Base-by-base conservation (phyloP, 2,329 filamentous ascomycete species). In the Talaromyces sp. region DNA sequence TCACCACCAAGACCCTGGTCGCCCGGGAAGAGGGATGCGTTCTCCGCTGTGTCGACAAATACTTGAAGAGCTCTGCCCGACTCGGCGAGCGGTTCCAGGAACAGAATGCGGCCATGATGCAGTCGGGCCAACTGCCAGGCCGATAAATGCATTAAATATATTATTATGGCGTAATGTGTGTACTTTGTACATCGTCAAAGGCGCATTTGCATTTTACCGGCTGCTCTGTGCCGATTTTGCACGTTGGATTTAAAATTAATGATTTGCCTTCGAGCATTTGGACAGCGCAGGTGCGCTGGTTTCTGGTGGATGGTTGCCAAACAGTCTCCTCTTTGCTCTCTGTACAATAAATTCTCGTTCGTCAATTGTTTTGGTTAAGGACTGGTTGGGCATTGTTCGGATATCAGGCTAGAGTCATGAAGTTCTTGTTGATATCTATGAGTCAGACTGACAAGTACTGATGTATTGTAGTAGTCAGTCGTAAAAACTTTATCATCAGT, bases 41-140 rank as follows among this genome's bases (percentile, higher is more conserved):
- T 71, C 88, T 91, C 80, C 90, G 92, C 70, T 99, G 94, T 79
- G 92, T 97, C 64, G 89, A 94, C 79, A 99, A 99, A 83, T 91
- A 91, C 78, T 88, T 97, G 83, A 94, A 95, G 76, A 88, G 88
- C 65, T 91, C 91, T 65, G 91, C 94, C 78, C 88, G 94, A 63
- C 83, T 99, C 69, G 91, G 92, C 70, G 90, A 96, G 79, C 86
- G 94, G 65, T 99, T 97, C 85, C 85, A 88, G 72, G 86, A 89
- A 76, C 84, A 88, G 75, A 88, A 88, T 69, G 85, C 85, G 54
- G 82, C 82, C 46, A 87, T 88, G 85, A 84, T 84, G 75, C 85
- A 87, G 75, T 75, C 78, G 46, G 85, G 83, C 24, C 78, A 80
- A 62, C 67, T 82, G 61, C 79, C 79, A 8, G 80, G 79, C 26